Evolutionary conservation across 2,329 filamentous ascomycete genomes (phyloP).

Genomic region (Bisporella sp.): DNA sequence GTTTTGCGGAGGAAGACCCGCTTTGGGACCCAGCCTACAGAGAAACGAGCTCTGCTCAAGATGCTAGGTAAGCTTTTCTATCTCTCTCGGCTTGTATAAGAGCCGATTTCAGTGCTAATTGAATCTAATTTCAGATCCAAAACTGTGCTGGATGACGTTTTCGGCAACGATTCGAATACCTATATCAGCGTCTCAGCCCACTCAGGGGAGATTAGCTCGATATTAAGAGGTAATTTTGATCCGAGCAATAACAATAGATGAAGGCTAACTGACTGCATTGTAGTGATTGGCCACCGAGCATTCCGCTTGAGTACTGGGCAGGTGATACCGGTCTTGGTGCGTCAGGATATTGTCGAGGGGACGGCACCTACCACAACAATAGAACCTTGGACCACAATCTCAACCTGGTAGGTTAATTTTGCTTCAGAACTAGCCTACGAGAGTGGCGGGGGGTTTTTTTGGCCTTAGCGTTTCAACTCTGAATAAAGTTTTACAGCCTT

Average conservation of each 20-base stretch:
- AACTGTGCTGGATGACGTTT: constrained; percentile 48
- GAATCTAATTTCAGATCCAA: constrained; percentile 27
- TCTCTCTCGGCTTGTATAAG: not conserved
- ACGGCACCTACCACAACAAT: constrained; percentile 6
- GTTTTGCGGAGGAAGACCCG: constrained; percentile 51
- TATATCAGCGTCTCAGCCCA: constrained; percentile 56
- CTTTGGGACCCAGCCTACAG: constrained; percentile 38
- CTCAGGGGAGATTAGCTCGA: constrained; percentile 46
- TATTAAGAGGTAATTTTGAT: constrained; percentile 33
- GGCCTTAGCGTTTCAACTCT: too few relatives aligned
- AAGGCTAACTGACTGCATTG: too few relatives aligned
- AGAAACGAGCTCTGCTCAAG: constrained; percentile 41
- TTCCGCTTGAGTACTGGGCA: constrained; percentile 61
- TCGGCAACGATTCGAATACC: constrained; percentile 42
- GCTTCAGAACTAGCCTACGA: too few relatives aligned
- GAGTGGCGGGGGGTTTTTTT: too few relatives aligned
- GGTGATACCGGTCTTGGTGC: constrained; percentile 61
- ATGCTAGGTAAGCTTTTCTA: constrained; percentile 29
- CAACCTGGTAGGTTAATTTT: constrained; percentile 30
- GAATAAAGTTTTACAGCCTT: too few relatives aligned
- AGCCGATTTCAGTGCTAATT: too few relatives aligned
- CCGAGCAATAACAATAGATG: too few relatives aligned
- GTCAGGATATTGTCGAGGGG: constrained; percentile 38
- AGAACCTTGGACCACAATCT: constrained; percentile 30
- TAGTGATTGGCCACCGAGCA: constrained; percentile 45